A percentile compares a stretch with the other conserved stretches of the same genome.
Evolutionary conservation across 305 asterid species (phyloP).

Genomic region (Withania somnifera): DNA sequence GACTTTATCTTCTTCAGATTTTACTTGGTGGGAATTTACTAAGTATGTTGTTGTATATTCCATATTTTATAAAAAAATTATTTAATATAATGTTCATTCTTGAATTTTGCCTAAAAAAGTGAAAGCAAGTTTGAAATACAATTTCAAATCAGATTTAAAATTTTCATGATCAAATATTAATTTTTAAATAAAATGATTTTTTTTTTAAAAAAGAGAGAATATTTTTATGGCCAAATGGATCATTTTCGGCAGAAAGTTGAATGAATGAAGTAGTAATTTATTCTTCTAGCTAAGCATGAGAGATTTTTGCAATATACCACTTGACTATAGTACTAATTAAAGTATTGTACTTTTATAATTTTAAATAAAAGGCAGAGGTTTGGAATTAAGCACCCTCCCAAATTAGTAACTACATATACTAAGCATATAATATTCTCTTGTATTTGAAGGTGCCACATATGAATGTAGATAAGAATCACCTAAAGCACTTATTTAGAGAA

Average conservation of each 20-base stretch:
- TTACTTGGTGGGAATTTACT: too few species aligned
- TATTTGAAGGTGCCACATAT: slow-evolving; percentile 12
- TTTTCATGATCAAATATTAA: background rate
- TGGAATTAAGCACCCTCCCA: background rate
- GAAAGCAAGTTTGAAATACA: background rate
- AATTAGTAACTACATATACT: background rate
- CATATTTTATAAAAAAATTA: too few species aligned
- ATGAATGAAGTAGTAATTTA: background rate
- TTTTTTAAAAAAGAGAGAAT: background rate
- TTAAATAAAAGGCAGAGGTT: background rate
- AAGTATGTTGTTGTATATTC: too few species aligned
- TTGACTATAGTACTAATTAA: background rate
- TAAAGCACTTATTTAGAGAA: background rate
- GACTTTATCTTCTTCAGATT: too few species aligned
- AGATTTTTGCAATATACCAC: background rate
- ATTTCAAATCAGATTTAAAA: background rate
- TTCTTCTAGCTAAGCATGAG: background rate
- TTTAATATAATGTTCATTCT: too few species aligned
- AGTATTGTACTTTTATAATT: background rate
- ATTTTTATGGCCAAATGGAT: background rate
- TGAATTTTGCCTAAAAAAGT: too few species aligned
- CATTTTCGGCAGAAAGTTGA: slow-evolving; percentile 1
- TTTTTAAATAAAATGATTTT: background rate
- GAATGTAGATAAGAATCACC: slow-evolving; percentile 3
- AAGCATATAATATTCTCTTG: background rate